A percentile compares a stretch with the other conserved stretches of the same genome.
Conservation (phyloP, 2,329 filamentous ascomycete genomes). For the Ophiosphaerella narmari region DNA sequence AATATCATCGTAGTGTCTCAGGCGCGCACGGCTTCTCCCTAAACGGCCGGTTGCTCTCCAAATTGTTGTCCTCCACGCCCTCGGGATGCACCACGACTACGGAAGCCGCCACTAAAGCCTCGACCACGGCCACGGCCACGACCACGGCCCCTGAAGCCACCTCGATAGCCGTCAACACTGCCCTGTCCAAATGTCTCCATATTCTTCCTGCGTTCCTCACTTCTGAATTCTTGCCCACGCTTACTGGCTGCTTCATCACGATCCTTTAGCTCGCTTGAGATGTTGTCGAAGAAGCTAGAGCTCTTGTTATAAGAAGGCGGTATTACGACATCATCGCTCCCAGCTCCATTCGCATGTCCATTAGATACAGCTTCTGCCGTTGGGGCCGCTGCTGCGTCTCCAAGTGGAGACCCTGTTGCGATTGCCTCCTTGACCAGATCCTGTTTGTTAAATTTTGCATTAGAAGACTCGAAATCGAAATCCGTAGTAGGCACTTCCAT, state of each 20-base stretch:
- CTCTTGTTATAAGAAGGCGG: constrained; percentile 76
- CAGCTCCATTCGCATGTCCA: constrained; percentile 41
- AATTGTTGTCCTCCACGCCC: constrained; percentile 33
- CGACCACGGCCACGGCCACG: constrained; percentile 70
- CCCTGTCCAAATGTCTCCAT: constrained; percentile 98
- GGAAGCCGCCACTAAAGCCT: constrained; percentile 46
- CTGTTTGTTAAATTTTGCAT: constrained; percentile 88
- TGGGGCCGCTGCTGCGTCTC: constrained; percentile 47
- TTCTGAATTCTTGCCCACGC: constrained; percentile 82
- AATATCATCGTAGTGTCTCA: not conserved
- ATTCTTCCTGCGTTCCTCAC: constrained; percentile 92
- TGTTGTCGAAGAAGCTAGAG: constrained; percentile 96
- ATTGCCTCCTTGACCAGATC: constrained; percentile 88
- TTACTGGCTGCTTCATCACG: constrained; percentile 71
- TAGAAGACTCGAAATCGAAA: constrained; percentile 86
- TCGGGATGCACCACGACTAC: constrained; percentile 51
- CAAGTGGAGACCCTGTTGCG: constrained; percentile 72
- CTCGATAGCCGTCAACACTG: constrained; percentile 82
- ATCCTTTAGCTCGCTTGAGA: constrained; percentile 91
- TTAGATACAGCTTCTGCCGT: constrained; percentile 45
- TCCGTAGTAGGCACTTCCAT: constrained; percentile 89
- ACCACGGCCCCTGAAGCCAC: constrained; percentile 78
- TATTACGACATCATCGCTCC: constrained; percentile 54
- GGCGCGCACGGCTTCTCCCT: constrained; percentile 4
- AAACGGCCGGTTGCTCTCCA: constrained; percentile 27